These are phyloP conservation scores for Codiaeum variegatum DNA, from an alignment of 441 rosid species.

Conservation along the genomic window DNA sequence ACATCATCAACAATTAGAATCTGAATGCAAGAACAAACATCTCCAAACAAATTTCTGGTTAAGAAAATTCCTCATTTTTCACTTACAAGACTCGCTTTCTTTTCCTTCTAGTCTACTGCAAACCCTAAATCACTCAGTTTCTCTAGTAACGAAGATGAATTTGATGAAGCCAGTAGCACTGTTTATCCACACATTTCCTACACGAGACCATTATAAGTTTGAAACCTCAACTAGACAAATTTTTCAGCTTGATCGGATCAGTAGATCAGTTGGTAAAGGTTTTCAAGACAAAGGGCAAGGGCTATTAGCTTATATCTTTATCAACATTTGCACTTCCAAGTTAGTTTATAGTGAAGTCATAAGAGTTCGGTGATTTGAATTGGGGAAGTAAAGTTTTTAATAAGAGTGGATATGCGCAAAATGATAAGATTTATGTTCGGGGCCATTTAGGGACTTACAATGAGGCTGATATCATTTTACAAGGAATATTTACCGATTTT, in stretches of 20 bases:
- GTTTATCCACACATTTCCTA: slow-evolving; percentile 42
- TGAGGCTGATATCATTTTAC: slow-evolving; percentile 23
- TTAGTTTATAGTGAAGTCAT: slow-evolving; percentile 19
- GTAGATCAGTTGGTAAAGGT: slow-evolving; percentile 35
- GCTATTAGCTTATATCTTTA: slow-evolving; percentile 41
- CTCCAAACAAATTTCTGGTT: slow-evolving; percentile 27
- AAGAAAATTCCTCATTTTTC: slow-evolving; percentile 32
- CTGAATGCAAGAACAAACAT: slow-evolving; percentile 33
- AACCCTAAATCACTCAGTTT: slow-evolving; percentile 26
- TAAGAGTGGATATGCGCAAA: slow-evolving; percentile 39
- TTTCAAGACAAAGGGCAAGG: slow-evolving; percentile 4
- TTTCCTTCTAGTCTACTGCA: slow-evolving; percentile 25
- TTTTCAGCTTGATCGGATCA: slow-evolving; percentile 53
- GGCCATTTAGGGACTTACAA: slow-evolving; percentile 41
- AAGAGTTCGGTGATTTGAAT: not conserved
- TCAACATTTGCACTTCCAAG: slow-evolving; percentile 44
- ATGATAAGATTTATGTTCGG: slow-evolving; percentile 57
- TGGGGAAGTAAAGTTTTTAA: not conserved
- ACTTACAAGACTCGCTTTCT: slow-evolving; percentile 20
- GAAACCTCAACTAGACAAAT: slow-evolving; percentile 35
- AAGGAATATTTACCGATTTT: slow-evolving; percentile 34
- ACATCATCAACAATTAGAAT: not conserved
- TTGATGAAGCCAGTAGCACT: slow-evolving; percentile 16
- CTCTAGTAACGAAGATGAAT: slow-evolving; percentile 32
- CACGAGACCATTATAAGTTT: slow-evolving; percentile 38